A percentile compares a stretch with the other conserved stretches of the same genome.
Conservation (phyloP, 345 rosid genomes). For the Cardamine occulta region DNA sequence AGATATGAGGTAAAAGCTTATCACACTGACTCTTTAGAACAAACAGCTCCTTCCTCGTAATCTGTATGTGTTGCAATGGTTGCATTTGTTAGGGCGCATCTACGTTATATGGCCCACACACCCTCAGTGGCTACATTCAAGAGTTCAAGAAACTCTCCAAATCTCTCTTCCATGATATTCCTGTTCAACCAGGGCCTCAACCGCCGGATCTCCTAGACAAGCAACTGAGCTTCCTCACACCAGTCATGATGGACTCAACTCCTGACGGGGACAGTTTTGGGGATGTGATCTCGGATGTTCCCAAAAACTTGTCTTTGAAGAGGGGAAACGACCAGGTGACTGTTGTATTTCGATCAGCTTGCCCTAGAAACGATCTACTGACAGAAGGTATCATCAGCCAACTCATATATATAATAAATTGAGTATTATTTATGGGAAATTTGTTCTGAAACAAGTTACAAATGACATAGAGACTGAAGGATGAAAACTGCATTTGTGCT, state of each 20-base stretch:
- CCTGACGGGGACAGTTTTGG: constrained; percentile 78
- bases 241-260: constrained; percentile 83
- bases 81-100: constrained; percentile 79
- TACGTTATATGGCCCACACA: constrained; percentile 89
- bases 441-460: constrained; percentile 4
- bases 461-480: not conserved
- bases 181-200: constrained; percentile 65
- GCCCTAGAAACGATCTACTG: constrained; percentile 93
- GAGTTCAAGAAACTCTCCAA: constrained; percentile 83
- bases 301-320: constrained; percentile 71
- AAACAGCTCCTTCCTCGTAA: constrained; percentile 9
- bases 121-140: constrained; percentile 87
- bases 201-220: constrained; percentile 80
- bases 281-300: constrained; percentile 74
- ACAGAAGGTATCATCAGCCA: constrained; percentile 64
- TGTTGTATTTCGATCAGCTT: constrained; percentile 90
- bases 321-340: constrained; percentile 64
- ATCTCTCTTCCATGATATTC: constrained; percentile 58
- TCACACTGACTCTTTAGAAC: constrained; percentile 1
- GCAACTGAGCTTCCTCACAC: constrained; percentile 87
- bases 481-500: constrained; percentile 5
- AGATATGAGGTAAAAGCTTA: constrained; percentile 81
- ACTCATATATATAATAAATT: not conserved
- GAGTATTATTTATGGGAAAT: not conserved
- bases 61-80: constrained; percentile 24